Conservation (phyloP, 176 grass and related monocot species). For the Tuctoria greenei region DNA sequence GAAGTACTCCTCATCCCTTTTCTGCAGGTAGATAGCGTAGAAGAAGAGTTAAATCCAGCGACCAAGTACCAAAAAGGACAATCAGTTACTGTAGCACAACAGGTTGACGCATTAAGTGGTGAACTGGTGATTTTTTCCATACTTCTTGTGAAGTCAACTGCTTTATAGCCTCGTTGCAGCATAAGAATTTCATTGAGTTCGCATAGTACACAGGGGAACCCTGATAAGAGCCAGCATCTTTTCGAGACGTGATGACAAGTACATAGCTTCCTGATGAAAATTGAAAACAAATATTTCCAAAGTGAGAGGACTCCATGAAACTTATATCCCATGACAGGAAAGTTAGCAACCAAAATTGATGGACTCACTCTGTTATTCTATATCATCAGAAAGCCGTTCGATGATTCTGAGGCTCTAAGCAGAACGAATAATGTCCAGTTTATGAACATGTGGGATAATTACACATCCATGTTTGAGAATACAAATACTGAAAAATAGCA, state of each 20-base stretch:
- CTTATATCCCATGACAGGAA: constrained; percentile 20
- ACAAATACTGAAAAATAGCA: background rate
- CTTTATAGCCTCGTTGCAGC: constrained; percentile 80
- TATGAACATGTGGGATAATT: background rate
- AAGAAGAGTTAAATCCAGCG: constrained; percentile 12
- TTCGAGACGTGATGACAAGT: constrained; percentile 82
- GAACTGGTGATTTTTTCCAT: constrained; percentile 29
- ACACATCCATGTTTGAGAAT: background rate
- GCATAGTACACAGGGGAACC: constrained; percentile 66
- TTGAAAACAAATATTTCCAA: constrained; percentile 37
- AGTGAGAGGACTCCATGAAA: constrained; percentile 26
- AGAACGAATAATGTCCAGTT: background rate
- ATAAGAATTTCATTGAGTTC: constrained; percentile 81
- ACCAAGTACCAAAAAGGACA: constrained; percentile 29
- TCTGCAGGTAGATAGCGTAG: constrained; percentile 56
- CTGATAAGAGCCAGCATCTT: constrained; percentile 70
- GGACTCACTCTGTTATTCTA: background rate
- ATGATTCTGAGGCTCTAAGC: constrained; percentile 10
- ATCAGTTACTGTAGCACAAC: constrained; percentile 8
- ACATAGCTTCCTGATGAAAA: constrained; percentile 77
- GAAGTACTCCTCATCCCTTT: constrained; percentile 92
- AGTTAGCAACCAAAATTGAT: background rate
- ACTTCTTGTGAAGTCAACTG: constrained; percentile 92
- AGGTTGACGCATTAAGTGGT: constrained; percentile 18
- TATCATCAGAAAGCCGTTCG: background rate